Base-by-base conservation (phyloP, 2,329 filamentous ascomycete genomes). In the Lecanicillium sp. region DNA sequence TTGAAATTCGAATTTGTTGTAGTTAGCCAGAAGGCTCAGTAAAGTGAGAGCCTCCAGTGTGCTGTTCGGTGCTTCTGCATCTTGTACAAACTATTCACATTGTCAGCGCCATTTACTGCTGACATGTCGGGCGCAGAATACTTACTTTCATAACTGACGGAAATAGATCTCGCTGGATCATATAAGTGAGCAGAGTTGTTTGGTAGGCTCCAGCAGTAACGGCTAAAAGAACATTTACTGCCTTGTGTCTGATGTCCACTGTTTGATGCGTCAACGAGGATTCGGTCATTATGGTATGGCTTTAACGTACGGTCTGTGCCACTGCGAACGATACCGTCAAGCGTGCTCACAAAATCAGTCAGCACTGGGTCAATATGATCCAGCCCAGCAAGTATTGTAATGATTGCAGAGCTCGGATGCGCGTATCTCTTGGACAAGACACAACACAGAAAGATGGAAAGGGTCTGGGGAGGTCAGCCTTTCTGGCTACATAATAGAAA, bases 1-100 rank as follows among this genome's bases (percentile, higher is more conserved):
- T 57, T 95, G 89, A 41, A 94, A 90, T 61, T 98, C 92, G 55
- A 98, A 98, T 60, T 97, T 98, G 73, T 98, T 97, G 72, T 97
- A 97, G 64, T 97, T 98, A 47, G 87, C 85, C 38, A 98, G 69
- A 4, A 97, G 71, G 11, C 90, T 90, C 15, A 96, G 71, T 9
- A 97, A 74, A 12, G 83, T 77, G 49, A 96, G 88, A 0, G 90
- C 84, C 42, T 85, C 77, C 31, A 87, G 74, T 42, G 77, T 77
- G 52, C 73, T 71, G 14, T 70, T 65, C 25, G 76, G 69, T 17
- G 73, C 71, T 44, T 87, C 80, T 32, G 81, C 75, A 48, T 94
- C 87, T 65, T 92, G 84, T 43, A 94, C 78, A 56, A 88, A 85
- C 85, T 88, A 48, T 17, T 9, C 9, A 8, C 28, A 43, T 38